phyloP scores from a whole-genome alignment of 75 land plant species.

The Selaginella tamariscina region DNA sequence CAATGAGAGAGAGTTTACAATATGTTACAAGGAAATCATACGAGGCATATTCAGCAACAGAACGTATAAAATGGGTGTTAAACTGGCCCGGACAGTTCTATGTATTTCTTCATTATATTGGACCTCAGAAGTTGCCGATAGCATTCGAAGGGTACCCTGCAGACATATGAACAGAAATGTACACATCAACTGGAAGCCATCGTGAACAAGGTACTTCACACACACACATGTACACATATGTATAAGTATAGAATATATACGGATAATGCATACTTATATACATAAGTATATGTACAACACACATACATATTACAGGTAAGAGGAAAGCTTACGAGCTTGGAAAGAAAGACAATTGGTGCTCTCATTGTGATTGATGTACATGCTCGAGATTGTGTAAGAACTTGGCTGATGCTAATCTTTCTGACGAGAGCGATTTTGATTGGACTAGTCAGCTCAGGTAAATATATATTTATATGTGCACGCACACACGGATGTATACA shows the following conservation, averaged over 20 bases:
- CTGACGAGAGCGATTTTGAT: slow-evolving; percentile 31
- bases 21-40: slow-evolving; percentile 23
- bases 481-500: not conserved
- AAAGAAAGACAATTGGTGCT: slow-evolving; percentile 37
- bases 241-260: not conserved
- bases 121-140: slow-evolving; percentile 29
- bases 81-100: slow-evolving; percentile 32
- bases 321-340: slow-evolving; percentile 30
- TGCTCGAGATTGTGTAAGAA: slow-evolving; percentile 31
- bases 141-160: slow-evolving; percentile 21
- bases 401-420: slow-evolving; percentile 25
- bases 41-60: slow-evolving; percentile 20
- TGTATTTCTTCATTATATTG: slow-evolving; percentile 29
- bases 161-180: slow-evolving; percentile 24
- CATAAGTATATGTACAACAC: too few species aligned
- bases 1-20: slow-evolving; percentile 29
- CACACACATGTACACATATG: too few species aligned
- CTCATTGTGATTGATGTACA: slow-evolving; percentile 41
- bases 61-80: slow-evolving; percentile 25
- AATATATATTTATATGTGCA: not conserved
- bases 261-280: too few species aligned
- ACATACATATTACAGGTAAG: slow-evolving; percentile 19
- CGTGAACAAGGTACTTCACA: slow-evolving; percentile 24
- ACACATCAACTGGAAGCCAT: slow-evolving; percentile 26
- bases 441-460: slow-evolving; percentile 36